Conservation (phyloP, 371 early-diverging fungal species). For the Zychaea mexicana region DNA sequence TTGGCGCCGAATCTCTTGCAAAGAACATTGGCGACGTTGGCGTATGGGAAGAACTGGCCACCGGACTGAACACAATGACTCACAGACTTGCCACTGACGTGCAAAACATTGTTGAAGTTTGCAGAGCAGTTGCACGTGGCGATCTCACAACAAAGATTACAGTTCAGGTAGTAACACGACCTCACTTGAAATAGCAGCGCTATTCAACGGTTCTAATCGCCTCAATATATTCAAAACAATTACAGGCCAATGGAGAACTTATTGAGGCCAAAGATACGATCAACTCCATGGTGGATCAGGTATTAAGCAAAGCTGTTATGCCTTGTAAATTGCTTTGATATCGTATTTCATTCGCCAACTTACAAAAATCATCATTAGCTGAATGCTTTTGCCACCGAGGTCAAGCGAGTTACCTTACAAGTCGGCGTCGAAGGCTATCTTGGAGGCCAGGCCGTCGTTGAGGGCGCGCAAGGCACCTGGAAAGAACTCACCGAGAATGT, state of each 20-base stretch:
- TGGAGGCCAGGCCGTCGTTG: conserved; percentile 44
- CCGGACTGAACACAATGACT: neutral
- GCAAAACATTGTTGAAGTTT: conserved; percentile 67
- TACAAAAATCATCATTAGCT: no score
- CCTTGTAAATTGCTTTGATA: no score
- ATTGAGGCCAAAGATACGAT: conserved; percentile 30
- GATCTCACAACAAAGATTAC: conserved; percentile 68
- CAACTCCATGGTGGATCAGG: conserved; percentile 33
- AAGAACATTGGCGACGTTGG: neutral
- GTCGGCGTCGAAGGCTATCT: conserved; percentile 53
- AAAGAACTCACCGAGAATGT: conserved; percentile 54
- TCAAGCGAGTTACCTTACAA: conserved; percentile 35
- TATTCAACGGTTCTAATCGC: no score
- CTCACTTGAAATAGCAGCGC: no score
- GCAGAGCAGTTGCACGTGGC: conserved; percentile 68
- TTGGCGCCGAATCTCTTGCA: neutral
- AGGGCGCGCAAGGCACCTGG: conserved; percentile 55
- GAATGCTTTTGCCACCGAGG: conserved; percentile 27
- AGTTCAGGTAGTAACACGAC: conserved; percentile 15
- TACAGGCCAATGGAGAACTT: conserved; percentile 30
- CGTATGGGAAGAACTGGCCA: neutral
- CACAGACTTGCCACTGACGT: conserved; percentile 24
- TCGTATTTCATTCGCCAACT: no score
- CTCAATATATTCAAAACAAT: neutral
- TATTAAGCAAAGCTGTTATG: neutral